These are phyloP conservation scores for Eucalyptus grandis DNA, from an alignment of 345 rosid species.

Conservation along the genomic window DNA sequence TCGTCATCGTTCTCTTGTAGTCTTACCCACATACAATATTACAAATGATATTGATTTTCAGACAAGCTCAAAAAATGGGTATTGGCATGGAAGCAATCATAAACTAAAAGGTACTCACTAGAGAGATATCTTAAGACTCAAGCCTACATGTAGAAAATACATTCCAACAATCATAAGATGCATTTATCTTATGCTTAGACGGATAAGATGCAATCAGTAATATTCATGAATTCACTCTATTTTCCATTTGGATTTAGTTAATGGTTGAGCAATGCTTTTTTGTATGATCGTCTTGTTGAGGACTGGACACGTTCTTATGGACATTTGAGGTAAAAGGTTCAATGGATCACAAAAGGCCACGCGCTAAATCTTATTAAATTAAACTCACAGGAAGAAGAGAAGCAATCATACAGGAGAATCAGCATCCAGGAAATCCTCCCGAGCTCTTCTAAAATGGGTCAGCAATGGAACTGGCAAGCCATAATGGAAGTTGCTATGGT, in stretches of 20 bases:
- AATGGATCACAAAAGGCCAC: neutral
- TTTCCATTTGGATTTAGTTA: neutral
- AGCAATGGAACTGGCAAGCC: conserved; percentile 76
- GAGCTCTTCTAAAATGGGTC: conserved; percentile 47
- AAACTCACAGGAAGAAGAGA: neutral
- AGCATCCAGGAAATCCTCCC: neutral
- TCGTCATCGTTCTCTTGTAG: neutral
- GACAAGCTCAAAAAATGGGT: neutral
- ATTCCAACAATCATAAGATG: neutral
- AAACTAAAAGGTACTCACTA: neutral
- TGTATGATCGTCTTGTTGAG: neutral
- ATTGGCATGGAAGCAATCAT: neutral
- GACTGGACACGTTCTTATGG: neutral
- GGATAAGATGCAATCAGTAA: neutral
- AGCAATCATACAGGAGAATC: conserved; percentile 22
- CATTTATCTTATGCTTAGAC: neutral
- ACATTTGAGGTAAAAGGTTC: neutral
- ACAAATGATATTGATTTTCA: neutral
- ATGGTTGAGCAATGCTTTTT: neutral
- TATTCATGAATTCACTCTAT: neutral
- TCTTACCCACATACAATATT: neutral
- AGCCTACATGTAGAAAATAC: neutral
- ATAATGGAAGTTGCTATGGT: conserved; percentile 55
- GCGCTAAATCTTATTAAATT: neutral
- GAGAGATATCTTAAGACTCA: neutral